These are phyloP conservation scores for Nemophila menziesii DNA, from an alignment of 257 asterid genomes.

Conservation along the genomic window DNA sequence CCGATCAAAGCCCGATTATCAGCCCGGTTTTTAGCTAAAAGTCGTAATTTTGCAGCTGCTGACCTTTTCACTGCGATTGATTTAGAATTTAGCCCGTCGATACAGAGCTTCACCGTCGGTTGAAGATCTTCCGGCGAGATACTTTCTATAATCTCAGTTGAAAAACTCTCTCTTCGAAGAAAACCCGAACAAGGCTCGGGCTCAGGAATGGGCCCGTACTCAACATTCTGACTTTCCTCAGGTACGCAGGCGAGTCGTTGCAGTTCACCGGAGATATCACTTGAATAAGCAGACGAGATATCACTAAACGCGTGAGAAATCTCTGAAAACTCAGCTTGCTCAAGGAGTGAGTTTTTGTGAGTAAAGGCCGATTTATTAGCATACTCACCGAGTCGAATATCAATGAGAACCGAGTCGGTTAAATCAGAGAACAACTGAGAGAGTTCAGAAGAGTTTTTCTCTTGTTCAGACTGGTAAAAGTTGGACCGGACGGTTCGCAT, in stretches of 20 bases:
- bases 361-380: constrained; percentile 19
- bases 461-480: constrained; percentile 31
- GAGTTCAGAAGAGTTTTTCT: constrained; percentile 13
- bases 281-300: constrained; percentile 75
- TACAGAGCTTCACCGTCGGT: constrained; percentile 74
- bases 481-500: constrained; percentile 52
- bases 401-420: constrained; percentile 54
- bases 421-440: constrained; percentile 33
- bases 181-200: constrained; percentile 75
- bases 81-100: constrained; percentile 53
- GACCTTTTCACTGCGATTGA: constrained; percentile 62
- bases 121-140: constrained; percentile 87
- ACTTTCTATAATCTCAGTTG: constrained; percentile 76
- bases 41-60: constrained; percentile 76
- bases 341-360: constrained; percentile 18
- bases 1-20: constrained; percentile 86
- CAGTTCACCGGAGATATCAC: constrained; percentile 84
- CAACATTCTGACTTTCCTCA: constrained; percentile 18
- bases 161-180: constrained; percentile 56
- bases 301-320: constrained; percentile 64
- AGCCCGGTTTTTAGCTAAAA: constrained; percentile 69
- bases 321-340: constrained; percentile 20
- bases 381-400: constrained; percentile 62
- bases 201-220: constrained; percentile 20
- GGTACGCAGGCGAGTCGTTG: constrained; percentile 65